These are phyloP conservation scores for Pichia sp. DNA, from an alignment of 1,139 yeast genomes.

Conservation along the genomic window DNA sequence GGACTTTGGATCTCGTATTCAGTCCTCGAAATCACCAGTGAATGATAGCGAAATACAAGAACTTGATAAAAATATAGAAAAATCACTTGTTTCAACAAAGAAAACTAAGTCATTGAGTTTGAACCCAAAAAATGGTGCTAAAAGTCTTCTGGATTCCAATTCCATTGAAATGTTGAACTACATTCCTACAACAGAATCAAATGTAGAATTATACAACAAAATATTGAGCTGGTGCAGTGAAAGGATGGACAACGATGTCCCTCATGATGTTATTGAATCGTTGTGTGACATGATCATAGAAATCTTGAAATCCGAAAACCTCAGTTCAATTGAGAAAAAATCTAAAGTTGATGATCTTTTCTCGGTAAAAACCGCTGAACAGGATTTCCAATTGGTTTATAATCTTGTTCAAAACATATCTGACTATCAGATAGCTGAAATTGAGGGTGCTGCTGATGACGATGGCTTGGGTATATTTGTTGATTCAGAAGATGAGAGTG, in stretches of 20 bases:
- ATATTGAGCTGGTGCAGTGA: constrained; percentile 42
- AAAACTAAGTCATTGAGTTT: not conserved
- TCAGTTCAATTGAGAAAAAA: constrained; percentile 31
- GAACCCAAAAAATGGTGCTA: constrained; percentile 1
- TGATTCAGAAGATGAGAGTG: constrained; percentile 34
- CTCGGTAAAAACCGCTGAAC: constrained; percentile 35
- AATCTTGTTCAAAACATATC: constrained; percentile 46
- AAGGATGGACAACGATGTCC: constrained; percentile 44
- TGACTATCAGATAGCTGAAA: constrained; percentile 34
- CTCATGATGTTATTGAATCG: constrained; percentile 46
- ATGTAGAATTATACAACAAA: constrained; percentile 35
- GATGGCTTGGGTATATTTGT: constrained; percentile 36
- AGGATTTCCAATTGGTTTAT: constrained; percentile 44
- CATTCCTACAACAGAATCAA: constrained; percentile 41
- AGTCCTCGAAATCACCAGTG: constrained; percentile 6
- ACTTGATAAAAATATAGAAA: constrained; percentile 11
- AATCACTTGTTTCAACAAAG: not conserved
- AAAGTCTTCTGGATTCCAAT: constrained; percentile 25
- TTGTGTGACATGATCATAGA: constrained; percentile 63
- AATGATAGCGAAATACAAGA: constrained; percentile 10
- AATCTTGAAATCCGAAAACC: constrained; percentile 42
- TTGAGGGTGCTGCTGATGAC: constrained; percentile 19
- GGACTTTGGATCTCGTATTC: constrained; percentile 55
- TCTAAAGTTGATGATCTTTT: constrained; percentile 39
- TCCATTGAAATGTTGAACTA: constrained; percentile 36